Base-by-base conservation (phyloP, 352 stramenopile species). In the Globisporangium paddicum region DNA sequence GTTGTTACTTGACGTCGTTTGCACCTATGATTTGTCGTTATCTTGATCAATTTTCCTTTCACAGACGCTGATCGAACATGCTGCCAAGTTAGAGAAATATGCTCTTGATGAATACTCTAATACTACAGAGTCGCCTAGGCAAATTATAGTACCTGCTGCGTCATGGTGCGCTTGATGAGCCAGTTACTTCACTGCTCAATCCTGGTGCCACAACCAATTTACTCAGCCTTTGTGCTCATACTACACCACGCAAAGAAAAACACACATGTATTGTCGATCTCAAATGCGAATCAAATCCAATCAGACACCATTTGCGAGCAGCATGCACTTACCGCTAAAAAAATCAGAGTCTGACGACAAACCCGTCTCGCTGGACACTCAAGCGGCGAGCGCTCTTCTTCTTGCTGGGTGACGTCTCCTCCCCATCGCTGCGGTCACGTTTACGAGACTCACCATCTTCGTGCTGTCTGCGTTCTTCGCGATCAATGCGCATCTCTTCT, bases 281-380 rank as follows among this genome's bases (percentile, higher is more conserved):
- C 38, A 18, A 18, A 9, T 21, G n/a, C 16, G 23, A 52, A 30
- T 35, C 46, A 37, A 52, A 52, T 21, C 6, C 38, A 44, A 44
- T 18, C 38, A 44, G 21, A 44, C 16, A 21, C 18, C 38, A 9
- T 21, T 3, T 5, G n/a, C 38, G 19, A 18, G 2, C 16, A 44
- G 18, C 16, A 44, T 19, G 10, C 5, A 18, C 18, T 34, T 16
- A 52, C 14, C 14, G 25, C n/a, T 52, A 23, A 7, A n/a, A n/a
- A n/a, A n/a, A 54, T 57, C 50, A 60, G 19, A 60, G 54, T 30
- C 42, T n/a, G 21, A 61, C 55, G 23, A 61, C 32, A 52, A 61
- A 61, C 18, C 55, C 55, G 10, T 61, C 44, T 28, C 55, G 55
- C 44, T 61, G 44, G 9, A 61, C 55, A 32, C 55, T 61, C 44